Conservation (phyloP, 192 early-diverging fungal genomes). For the Coemansia sp. region DNA sequence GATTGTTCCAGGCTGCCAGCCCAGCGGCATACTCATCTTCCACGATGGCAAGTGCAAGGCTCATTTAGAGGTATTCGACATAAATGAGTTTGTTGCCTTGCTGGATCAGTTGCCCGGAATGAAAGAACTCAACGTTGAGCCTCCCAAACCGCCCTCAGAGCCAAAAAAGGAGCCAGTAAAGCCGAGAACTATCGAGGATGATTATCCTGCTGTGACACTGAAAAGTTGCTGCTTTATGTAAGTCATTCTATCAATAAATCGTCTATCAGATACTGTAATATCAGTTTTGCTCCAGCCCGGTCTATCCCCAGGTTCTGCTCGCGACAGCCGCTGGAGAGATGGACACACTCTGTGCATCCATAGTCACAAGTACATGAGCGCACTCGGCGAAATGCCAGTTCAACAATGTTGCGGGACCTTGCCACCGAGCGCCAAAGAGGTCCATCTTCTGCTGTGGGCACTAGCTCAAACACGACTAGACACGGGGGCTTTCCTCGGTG, state of each 20-base stretch:
- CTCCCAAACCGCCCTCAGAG: no score
- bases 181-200: neutral
- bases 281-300: slow-evolving; percentile 4
- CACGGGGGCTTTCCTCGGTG: slow-evolving; percentile 11
- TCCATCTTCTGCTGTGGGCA: neutral
- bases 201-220: neutral
- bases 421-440: neutral
- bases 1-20: neutral
- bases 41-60: slow-evolving; percentile 1
- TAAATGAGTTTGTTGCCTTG: neutral
- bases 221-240: neutral
- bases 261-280: slow-evolving; percentile 5
- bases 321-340: slow-evolving; percentile 3
- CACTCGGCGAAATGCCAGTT: neutral
- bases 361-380: neutral
- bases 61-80: neutral
- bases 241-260: neutral
- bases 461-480: slow-evolving; percentile 22
- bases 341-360: slow-evolving; percentile 21
- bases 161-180: neutral
- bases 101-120: neutral
- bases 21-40: neutral
- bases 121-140: neutral
- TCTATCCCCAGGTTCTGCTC: slow-evolving; percentile 21
- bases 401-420: neutral